These are phyloP conservation scores for Cornus controversa DNA, from an alignment of 148 eudicot genomes.

Conservation along the genomic window DNA sequence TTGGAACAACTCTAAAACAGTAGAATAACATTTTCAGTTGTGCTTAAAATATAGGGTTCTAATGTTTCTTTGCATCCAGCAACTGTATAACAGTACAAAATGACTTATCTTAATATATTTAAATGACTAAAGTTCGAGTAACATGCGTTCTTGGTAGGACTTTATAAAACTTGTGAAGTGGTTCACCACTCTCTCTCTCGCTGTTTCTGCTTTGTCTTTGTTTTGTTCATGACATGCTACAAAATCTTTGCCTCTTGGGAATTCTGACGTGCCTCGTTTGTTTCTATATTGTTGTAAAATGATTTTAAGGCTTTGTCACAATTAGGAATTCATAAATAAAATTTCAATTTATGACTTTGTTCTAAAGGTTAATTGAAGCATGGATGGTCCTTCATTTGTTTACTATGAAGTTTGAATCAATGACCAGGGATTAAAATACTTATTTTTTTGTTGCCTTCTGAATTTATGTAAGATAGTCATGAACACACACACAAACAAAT, in stretches of 20 bases:
- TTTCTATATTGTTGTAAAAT: neutral
- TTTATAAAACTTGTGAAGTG: no score
- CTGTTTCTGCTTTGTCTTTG: neutral
- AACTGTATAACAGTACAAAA: no score
- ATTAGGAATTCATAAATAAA: neutral
- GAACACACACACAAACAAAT: no score
- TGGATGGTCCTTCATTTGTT: neutral
- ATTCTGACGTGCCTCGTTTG: neutral
- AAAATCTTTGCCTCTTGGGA: constrained; percentile 7
- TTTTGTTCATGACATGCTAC: neutral
- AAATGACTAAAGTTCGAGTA: neutral
- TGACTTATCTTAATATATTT: no score
- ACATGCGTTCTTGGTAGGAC: neutral
- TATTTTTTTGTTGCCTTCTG: no score
- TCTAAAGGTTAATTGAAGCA: neutral
- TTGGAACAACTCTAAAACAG: no score
- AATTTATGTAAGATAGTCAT: no score
- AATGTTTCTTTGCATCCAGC: no score
- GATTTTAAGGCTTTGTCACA: neutral
- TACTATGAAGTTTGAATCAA: neutral
- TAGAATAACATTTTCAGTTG: neutral
- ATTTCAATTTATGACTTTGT: neutral
- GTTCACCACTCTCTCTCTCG: no score
- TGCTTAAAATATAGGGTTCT: no score
- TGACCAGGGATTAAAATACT: neutral